Percentiles rank a stretch among this genome's conserved stretches.
phyloP scores from a whole-genome alignment of 179 eudicot species.

The Camellia oleifera region DNA sequence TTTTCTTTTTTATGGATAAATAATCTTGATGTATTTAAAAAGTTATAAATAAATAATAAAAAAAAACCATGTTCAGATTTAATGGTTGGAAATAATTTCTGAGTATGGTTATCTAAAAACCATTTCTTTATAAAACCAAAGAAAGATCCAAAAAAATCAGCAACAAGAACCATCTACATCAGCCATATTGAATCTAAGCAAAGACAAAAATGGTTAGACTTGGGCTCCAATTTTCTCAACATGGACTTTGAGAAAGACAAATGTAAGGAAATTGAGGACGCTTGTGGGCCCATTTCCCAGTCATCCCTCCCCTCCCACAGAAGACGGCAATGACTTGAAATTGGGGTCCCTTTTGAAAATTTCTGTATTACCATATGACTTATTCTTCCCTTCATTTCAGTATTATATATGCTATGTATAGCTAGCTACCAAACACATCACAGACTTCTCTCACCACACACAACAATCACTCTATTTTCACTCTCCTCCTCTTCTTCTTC shows the following conservation, averaged over 20 bases:
- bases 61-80: too few species aligned
- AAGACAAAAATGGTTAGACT: background rate
- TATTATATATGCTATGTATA: background rate
- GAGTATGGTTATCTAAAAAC: too few species aligned
- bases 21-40: too few species aligned
- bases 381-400: background rate
- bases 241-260: background rate
- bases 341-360: background rate
- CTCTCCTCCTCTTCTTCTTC: background rate
- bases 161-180: too few species aligned
- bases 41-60: too few species aligned
- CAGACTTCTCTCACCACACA: background rate
- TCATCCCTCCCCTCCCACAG: background rate
- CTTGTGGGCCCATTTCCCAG: background rate
- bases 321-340: conserved; percentile 8
- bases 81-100: too few species aligned
- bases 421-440: background rate
- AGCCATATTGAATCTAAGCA: background rate
- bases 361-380: background rate
- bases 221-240: background rate
- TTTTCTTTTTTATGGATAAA: too few species aligned
- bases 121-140: too few species aligned
- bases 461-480: conserved; percentile 1
- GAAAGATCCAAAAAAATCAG: too few species aligned
- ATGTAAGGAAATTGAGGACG: background rate